Percentiles rank a stretch among this genome's conserved stretches.
Conservation (phyloP, 2,329 filamentous ascomycete genomes). For the Rachicladosporium sp. region DNA sequence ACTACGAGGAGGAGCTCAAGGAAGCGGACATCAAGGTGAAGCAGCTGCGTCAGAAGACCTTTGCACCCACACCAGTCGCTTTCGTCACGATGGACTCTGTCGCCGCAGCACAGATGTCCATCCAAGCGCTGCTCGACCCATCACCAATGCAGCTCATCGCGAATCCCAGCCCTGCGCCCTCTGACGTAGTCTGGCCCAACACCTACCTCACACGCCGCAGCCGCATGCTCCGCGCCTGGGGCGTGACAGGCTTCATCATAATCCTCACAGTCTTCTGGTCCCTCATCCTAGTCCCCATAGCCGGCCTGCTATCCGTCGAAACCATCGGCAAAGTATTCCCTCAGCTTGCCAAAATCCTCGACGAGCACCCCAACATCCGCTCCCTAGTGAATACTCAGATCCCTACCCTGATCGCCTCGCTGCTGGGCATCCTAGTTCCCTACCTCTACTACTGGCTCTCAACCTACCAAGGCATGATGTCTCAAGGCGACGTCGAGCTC, state of each 20-base stretch:
- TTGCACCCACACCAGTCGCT: constrained; percentile 66
- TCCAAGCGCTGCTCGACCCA: constrained; percentile 86
- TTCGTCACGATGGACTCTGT: constrained; percentile 98
- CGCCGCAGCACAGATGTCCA: constrained; percentile 83
- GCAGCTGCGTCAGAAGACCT: constrained; percentile 60
- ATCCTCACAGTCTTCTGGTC: constrained; percentile 83
- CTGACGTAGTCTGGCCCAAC: constrained; percentile 90
- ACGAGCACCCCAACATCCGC: constrained; percentile 55
- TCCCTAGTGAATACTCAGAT: constrained; percentile 78
- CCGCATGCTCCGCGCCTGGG: constrained; percentile 69
- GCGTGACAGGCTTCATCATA: constrained; percentile 69
- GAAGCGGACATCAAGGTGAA: constrained; percentile 66
- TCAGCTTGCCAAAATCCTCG: constrained; percentile 53
- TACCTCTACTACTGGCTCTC: constrained; percentile 92
- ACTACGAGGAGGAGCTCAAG: constrained; percentile 78
- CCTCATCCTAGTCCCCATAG: constrained; percentile 65
- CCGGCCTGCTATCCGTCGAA: constrained; percentile 67
- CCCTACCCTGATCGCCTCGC: constrained; percentile 71
- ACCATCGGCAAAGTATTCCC: constrained; percentile 65
- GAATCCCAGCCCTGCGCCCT: constrained; percentile 73
- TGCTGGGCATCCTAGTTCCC: constrained; percentile 80
- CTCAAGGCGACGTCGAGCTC: constrained; percentile 83
- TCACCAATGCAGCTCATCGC: constrained; percentile 76
- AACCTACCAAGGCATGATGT: constrained; percentile 87
- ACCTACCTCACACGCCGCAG: constrained; percentile 68